A percentile compares a stretch with the other conserved stretches of the same genome.
Evolutionary conservation across 2,329 filamentous ascomycete species (phyloP).

Genomic region (Setomelanomma holmii): DNA sequence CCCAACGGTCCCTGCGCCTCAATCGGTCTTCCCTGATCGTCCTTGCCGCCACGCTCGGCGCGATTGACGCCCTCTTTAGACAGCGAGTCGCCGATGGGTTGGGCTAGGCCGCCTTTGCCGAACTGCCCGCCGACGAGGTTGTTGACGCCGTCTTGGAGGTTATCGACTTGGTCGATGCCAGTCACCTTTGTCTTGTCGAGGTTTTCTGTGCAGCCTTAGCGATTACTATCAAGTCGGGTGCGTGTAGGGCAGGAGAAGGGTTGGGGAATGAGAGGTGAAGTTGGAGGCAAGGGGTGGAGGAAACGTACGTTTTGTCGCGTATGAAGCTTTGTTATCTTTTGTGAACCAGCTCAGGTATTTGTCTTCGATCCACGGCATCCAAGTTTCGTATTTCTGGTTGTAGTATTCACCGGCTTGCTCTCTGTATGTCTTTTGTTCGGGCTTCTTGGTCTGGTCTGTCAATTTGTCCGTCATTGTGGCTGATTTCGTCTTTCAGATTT

Average conservation of each 20-base stretch:
- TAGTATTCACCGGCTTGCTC: constrained; percentile 60
- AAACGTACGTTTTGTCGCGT: constrained; percentile 69
- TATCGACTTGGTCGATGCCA: constrained; percentile 70
- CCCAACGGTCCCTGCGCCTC: constrained; percentile 49
- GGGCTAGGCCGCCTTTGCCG: constrained; percentile 71
- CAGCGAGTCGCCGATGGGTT: constrained; percentile 67
- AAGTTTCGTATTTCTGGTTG: constrained; percentile 75
- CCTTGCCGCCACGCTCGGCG: constrained; percentile 68
- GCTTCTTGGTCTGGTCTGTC: too few relatives aligned
- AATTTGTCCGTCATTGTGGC: background rate
- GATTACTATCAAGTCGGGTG: too few relatives aligned
- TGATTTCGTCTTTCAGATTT: too few relatives aligned
- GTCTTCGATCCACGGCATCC: constrained; percentile 81
- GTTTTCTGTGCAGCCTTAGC: constrained; percentile 57
- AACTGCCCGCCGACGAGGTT: constrained; percentile 68
- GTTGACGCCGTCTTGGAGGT: constrained; percentile 71
- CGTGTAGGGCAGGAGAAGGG: background rate
- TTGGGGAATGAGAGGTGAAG: background rate
- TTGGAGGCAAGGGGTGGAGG: background rate
- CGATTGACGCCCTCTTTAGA: constrained; percentile 73
- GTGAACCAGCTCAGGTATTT: constrained; percentile 75
- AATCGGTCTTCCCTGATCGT: constrained; percentile 60
- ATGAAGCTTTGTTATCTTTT: constrained; percentile 78
- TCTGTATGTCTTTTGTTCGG: constrained; percentile 38
- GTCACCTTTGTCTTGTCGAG: constrained; percentile 75